phyloP scores from a whole-genome alignment of 2,329 filamentous ascomycete genomes.

The Fusarium bulbicola region DNA sequence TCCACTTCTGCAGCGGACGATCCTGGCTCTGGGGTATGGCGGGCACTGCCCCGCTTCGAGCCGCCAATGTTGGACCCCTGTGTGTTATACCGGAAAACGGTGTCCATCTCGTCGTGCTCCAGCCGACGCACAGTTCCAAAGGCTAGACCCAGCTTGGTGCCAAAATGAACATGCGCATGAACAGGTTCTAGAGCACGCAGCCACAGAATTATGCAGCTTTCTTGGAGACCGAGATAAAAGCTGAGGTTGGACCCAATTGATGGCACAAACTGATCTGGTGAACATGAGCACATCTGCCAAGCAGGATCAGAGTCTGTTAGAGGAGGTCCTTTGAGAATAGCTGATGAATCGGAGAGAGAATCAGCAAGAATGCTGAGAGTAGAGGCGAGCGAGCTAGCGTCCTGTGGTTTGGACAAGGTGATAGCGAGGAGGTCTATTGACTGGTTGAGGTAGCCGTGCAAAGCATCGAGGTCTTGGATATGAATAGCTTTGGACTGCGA shows the following conservation, averaged over 20 bases:
- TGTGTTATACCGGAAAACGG: constrained; percentile 72
- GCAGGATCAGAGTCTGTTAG: constrained; percentile 50
- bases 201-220: constrained; percentile 74
- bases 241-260: constrained; percentile 70
- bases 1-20: constrained; percentile 31
- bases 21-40: constrained; percentile 38
- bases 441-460: constrained; percentile 82
- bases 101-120: constrained; percentile 83
- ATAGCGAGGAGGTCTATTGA: constrained; percentile 85
- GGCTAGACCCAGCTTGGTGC: constrained; percentile 74
- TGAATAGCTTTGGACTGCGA: constrained; percentile 61
- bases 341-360: constrained; percentile 60
- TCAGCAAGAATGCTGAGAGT: constrained; percentile 66
- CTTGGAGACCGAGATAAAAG: constrained; percentile 75
- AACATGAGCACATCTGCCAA: constrained; percentile 57
- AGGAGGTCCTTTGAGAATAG: constrained; percentile 65
- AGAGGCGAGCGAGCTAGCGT: constrained; percentile 63
- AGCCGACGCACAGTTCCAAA: constrained; percentile 71
- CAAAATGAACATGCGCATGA: constrained; percentile 67
- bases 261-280: constrained; percentile 55
- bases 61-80: constrained; percentile 43
- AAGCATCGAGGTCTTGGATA: constrained; percentile 74
- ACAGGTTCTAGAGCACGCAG: constrained; percentile 76
- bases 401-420: constrained; percentile 70
- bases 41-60: constrained; percentile 37